Percentiles rank a stretch among this genome's conserved stretches.
Evolutionary conservation across 495 filamentous ascomycete genomes (phyloP).

Genomic region (Apiosordaria backusii): DNA sequence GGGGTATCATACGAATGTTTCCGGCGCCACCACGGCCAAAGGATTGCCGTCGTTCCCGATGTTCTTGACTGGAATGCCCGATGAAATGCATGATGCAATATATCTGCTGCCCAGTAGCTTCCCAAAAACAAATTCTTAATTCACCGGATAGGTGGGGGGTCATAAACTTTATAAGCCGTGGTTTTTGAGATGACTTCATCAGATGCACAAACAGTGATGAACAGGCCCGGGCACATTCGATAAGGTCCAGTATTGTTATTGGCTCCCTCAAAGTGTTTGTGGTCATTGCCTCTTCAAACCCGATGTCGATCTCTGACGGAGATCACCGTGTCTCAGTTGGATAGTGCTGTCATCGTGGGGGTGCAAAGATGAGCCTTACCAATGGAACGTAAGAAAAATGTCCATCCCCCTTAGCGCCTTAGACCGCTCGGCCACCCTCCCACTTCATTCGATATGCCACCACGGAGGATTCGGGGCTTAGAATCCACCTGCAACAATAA

Average conservation of each 20-base stretch:
- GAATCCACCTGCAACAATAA: not conserved
- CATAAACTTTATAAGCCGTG: not conserved
- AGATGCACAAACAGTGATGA: no score
- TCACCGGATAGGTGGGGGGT: not conserved
- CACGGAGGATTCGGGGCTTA: not conserved
- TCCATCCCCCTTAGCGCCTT: no score
- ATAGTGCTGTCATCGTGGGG: no score
- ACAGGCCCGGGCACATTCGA: not conserved
- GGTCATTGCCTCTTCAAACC: not conserved
- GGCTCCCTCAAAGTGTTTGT: not conserved
- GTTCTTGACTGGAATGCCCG: not conserved
- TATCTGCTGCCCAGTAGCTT: no score
- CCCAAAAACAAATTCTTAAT: no score
- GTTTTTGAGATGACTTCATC: not conserved
- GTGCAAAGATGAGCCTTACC: no score
- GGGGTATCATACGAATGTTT: not conserved
- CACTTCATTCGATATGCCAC: not conserved
- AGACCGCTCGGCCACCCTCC: not conserved
- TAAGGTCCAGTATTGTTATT: not conserved
- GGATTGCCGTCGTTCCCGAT: not conserved
- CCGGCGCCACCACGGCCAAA: not conserved
- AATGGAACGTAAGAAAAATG: no score
- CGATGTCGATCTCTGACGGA: not conserved
- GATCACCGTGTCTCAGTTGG: no score
- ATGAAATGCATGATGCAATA: not conserved